Evolutionary conservation across 495 filamentous ascomycete genomes (phyloP).

Genomic region (Parmelia sp.): DNA sequence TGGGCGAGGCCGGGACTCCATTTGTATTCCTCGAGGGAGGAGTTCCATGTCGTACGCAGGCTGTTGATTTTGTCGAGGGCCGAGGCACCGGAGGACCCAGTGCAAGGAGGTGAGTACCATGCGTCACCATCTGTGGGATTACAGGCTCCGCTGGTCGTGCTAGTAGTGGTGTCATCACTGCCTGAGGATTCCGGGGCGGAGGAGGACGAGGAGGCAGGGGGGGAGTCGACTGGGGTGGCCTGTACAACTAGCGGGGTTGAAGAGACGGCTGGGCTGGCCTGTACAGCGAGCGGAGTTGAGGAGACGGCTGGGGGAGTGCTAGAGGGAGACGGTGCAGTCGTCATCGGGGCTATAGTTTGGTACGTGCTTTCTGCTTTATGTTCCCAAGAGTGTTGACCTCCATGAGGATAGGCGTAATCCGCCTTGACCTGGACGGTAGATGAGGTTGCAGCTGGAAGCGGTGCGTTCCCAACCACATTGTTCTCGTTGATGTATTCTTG

Average conservation of each 20-base stretch:
- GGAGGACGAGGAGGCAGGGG: neutral
- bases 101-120: slow-evolving; percentile 3
- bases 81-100: neutral
- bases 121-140: neutral
- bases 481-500: slow-evolving; percentile 4
- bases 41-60: neutral
- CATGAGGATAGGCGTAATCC: neutral
- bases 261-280: neutral
- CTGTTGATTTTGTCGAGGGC: neutral
- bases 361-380: neutral
- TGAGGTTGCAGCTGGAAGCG: neutral
- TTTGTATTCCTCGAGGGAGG: neutral
- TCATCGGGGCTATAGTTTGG: neutral
- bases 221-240: neutral
- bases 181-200: neutral
- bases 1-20: neutral
- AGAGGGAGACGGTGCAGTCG: neutral
- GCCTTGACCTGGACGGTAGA: neutral
- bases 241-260: neutral
- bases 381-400: neutral
- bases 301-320: neutral
- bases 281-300: neutral
- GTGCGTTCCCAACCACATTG: neutral
- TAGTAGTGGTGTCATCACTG: neutral
- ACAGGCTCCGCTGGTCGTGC: neutral